Evolutionary conservation across 2,329 filamentous ascomycete species (phyloP).

Genomic region (Myriosclerotinia duriaeana): DNA sequence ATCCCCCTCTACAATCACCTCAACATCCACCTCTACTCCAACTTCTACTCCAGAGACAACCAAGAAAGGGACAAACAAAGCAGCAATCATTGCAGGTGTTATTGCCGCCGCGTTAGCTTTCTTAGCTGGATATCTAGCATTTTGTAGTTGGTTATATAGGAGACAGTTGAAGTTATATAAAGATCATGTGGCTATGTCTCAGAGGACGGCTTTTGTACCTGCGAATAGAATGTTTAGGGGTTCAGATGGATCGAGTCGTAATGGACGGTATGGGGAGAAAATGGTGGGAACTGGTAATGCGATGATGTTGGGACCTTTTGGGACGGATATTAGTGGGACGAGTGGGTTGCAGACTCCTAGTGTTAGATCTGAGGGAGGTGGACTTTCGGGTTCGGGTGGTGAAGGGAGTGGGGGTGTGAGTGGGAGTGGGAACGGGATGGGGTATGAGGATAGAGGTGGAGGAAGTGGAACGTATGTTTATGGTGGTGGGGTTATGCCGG

Average conservation of each 20-base stretch:
- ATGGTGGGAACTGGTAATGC: neutral
- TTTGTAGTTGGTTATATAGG: slow-evolving; percentile 72
- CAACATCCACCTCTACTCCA: slow-evolving; percentile 43
- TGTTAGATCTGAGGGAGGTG: slow-evolving; percentile 9
- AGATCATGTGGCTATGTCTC: slow-evolving; percentile 64
- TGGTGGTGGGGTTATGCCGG: slow-evolving; percentile 33
- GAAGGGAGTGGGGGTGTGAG: slow-evolving; percentile 20
- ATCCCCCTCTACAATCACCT: slow-evolving; percentile 53
- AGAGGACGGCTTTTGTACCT: slow-evolving; percentile 51
- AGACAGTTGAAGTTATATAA: slow-evolving; percentile 70
- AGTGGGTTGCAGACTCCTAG: slow-evolving; percentile 16
- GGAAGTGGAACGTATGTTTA: slow-evolving; percentile 22
- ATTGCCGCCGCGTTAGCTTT: slow-evolving; percentile 66
- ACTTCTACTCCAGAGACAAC: slow-evolving; percentile 31
- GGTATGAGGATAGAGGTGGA: slow-evolving; percentile 7
- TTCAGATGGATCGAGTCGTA: slow-evolving; percentile 5
- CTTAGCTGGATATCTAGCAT: slow-evolving; percentile 63
- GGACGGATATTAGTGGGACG: slow-evolving; percentile 30
- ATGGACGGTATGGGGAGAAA: slow-evolving; percentile 1
- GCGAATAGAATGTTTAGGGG: slow-evolving; percentile 4
- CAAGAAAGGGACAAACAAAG: slow-evolving; percentile 39
- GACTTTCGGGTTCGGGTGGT: neutral
- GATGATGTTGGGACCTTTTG: slow-evolving; percentile 35
- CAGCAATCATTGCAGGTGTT: slow-evolving; percentile 51
- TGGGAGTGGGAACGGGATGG: neutral